These are phyloP conservation scores for Penicillium sp. DNA, from an alignment of 2,329 filamentous ascomycete genomes.

Conservation along the genomic window DNA sequence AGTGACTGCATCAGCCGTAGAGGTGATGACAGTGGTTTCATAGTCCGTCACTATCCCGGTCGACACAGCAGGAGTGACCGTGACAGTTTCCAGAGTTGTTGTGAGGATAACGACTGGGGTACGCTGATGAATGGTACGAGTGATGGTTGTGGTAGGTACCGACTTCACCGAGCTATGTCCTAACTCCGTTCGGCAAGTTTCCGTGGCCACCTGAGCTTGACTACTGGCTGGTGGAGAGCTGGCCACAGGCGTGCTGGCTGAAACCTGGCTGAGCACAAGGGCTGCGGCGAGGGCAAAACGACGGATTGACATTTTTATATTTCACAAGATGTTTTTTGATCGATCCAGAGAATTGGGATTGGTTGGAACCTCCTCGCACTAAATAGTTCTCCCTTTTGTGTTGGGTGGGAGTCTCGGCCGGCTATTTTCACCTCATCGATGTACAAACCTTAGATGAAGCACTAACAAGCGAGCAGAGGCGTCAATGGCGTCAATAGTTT, in stretches of 20 bases:
- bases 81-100: constrained; percentile 6
- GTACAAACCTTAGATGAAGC: background rate
- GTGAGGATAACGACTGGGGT: constrained; percentile 4
- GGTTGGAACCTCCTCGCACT: background rate
- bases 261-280: background rate
- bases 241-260: background rate
- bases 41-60: constrained; percentile 5
- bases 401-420: background rate
- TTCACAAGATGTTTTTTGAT: background rate
- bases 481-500: constrained; percentile 1
- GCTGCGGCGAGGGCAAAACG: background rate
- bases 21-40: constrained; percentile 4
- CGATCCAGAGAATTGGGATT: background rate
- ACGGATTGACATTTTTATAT: background rate
- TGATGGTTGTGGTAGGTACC: constrained; percentile 7
- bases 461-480: background rate
- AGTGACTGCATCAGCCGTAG: constrained; percentile 3
- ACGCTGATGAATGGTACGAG: constrained; percentile 1
- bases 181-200: background rate
- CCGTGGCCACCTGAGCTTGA: background rate
- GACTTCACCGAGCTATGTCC: background rate
- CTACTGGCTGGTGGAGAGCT: background rate
- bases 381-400: constrained; percentile 1
- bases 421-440: background rate
- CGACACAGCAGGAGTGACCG: constrained; percentile 3